These are phyloP conservation scores for Linum usitatissimum DNA, from an alignment of 345 rosid species.

Conservation along the genomic window DNA sequence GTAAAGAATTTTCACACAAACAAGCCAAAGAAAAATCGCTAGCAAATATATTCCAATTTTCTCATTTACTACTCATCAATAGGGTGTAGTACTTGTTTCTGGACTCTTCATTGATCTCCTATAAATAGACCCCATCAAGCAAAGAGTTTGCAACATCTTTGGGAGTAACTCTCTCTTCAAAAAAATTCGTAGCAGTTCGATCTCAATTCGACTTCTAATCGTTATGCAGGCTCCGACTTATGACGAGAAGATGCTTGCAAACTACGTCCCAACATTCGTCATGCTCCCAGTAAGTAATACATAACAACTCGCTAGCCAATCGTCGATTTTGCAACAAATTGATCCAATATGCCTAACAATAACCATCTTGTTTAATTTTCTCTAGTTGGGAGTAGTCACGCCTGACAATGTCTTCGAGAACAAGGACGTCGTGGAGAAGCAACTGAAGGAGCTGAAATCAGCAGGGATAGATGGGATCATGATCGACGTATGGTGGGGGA, in stretches of 20 bases:
- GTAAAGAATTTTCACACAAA: too few species aligned
- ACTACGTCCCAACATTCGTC: slow-evolving; percentile 66
- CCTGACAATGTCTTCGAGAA: slow-evolving; percentile 42
- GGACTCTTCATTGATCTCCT: not conserved
- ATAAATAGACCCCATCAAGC: not conserved
- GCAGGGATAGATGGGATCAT: slow-evolving; percentile 72
- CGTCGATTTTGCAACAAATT: not conserved
- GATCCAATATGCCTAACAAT: not conserved
- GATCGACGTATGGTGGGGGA: slow-evolving; percentile 90
- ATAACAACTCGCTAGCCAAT: not conserved
- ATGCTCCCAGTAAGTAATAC: slow-evolving; percentile 73
- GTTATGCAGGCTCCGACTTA: slow-evolving; percentile 29
- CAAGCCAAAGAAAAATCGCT: not conserved
- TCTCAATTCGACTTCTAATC: not conserved
- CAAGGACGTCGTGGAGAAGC: slow-evolving; percentile 28
- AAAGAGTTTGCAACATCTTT: not conserved
- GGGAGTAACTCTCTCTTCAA: too few species aligned
- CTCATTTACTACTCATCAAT: not conserved
- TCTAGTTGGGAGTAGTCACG: slow-evolving; percentile 54
- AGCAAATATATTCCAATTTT: not conserved
- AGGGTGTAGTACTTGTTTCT: not conserved
- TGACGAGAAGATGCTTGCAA: slow-evolving; percentile 40
- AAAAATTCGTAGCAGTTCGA: too few species aligned
- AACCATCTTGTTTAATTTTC: not conserved
- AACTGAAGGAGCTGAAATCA: slow-evolving; percentile 50